Evolutionary conservation across 305 asterid species (phyloP).

Genomic region (Fraxinus xanthoxyloides): DNA sequence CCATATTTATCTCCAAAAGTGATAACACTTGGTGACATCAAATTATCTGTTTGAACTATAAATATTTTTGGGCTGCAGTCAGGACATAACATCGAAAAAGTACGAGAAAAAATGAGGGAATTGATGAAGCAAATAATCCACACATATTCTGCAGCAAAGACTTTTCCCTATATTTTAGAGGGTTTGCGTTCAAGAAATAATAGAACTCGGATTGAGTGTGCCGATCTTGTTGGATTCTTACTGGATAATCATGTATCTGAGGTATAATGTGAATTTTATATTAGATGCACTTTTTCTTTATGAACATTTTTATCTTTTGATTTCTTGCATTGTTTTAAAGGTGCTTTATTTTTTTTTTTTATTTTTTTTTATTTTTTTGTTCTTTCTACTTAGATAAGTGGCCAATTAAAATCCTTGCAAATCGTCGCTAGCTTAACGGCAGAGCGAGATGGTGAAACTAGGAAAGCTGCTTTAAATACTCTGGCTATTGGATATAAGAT

Average conservation of each 20-base stretch:
- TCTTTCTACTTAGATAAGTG: constrained; percentile 58
- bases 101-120: constrained; percentile 93
- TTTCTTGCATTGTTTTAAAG: constrained; percentile 8
- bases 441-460: constrained; percentile 95
- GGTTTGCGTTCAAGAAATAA: constrained; percentile 96
- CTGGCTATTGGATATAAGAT: constrained; percentile 91
- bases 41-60: not conserved
- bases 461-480: constrained; percentile 94
- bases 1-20: constrained; percentile 6
- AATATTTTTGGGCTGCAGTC: constrained; percentile 53
- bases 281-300: not conserved
- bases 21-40: not conserved
- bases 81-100: constrained; percentile 93
- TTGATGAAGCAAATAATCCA: constrained; percentile 77
- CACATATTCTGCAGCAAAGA: constrained; percentile 79
- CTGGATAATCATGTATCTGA: constrained; percentile 87
- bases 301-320: not conserved
- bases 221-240: constrained; percentile 89
- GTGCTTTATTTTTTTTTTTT: too few relatives aligned
- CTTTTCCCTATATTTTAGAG: constrained; percentile 93
- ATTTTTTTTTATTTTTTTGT: not conserved
- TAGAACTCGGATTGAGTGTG: constrained; percentile 91
- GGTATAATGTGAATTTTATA: constrained; percentile 37
- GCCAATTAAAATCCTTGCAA: constrained; percentile 94
- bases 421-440: constrained; percentile 94